phyloP scores from a whole-genome alignment of 1,284 basidiomycete genomes.

The Cryptococcus sp. region DNA sequence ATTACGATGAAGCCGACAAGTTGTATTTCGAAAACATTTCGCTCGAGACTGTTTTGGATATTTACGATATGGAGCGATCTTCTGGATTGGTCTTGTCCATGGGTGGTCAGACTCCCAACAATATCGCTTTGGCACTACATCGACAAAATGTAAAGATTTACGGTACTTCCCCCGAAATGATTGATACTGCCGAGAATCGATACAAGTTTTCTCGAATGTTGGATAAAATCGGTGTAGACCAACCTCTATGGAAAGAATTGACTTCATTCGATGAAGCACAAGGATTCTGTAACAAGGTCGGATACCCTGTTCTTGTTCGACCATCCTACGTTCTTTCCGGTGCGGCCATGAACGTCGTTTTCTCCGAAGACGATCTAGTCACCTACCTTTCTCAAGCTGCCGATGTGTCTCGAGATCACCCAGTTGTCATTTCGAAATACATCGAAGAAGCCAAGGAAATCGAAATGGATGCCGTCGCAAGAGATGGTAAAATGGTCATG shows the following conservation, averaged over 20 bases:
- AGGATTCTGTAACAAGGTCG: conserved; percentile 81
- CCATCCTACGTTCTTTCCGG: conserved; percentile 98
- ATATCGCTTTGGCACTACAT: conserved; percentile 88
- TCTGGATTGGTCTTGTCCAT: conserved; percentile 93
- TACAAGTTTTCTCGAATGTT: conserved; percentile 99
- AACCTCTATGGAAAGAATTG: conserved; percentile 95
- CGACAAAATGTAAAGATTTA: conserved; percentile 97
- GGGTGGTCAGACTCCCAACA: conserved; percentile 98
- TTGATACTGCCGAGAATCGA: conserved; percentile 97
- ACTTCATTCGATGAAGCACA: conserved; percentile 85
- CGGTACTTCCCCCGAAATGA: conserved; percentile 98
- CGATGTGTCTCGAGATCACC: conserved; percentile 93
- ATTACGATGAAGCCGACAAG: conserved; percentile 97
- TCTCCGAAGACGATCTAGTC: conserved; percentile 81
- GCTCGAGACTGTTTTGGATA: conserved; percentile 92
- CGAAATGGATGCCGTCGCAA: conserved; percentile 98
- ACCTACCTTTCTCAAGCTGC: conserved; percentile 94
- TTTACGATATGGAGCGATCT: conserved; percentile 87
- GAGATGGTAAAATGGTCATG: conserved; percentile 97
- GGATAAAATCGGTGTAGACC: conserved; percentile 96
- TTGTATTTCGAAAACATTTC: conserved; percentile 99
- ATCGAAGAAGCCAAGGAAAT: conserved; percentile 99
- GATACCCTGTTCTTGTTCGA: conserved; percentile 92
- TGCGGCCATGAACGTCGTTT: conserved; percentile 99
- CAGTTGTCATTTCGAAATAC: conserved; percentile 98